Percentiles rank a stretch among this genome's conserved stretches.
Evolutionary conservation across 148 eudicot species (phyloP).

Genomic region (Rhododendron henanense): DNA sequence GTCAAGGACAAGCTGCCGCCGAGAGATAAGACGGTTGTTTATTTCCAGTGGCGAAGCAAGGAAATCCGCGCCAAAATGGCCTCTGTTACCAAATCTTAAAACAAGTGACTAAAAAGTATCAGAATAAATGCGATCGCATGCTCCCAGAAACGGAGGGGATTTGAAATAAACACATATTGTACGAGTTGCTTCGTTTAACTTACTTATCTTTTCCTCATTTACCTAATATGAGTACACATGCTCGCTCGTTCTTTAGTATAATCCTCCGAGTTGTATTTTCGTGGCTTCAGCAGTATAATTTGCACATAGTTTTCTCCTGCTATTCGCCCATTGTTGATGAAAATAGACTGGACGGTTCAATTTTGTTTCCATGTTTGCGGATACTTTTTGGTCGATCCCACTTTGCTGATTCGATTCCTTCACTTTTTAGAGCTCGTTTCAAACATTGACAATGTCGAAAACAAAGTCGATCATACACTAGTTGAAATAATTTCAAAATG

Average conservation of each 20-base stretch:
- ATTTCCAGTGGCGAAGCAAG: neutral
- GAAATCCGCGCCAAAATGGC: neutral
- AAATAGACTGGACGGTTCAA: too few relatives aligned
- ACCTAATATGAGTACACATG: too few relatives aligned
- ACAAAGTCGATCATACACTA: too few relatives aligned
- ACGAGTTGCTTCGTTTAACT: neutral
- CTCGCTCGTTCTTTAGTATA: too few relatives aligned
- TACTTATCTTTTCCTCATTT: too few relatives aligned
- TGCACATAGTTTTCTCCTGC: too few relatives aligned
- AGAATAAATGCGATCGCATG: neutral
- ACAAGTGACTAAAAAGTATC: neutral
- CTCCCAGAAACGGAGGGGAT: neutral
- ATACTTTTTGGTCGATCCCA: neutral
- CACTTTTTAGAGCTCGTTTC: neutral
- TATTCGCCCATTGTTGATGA: too few relatives aligned
- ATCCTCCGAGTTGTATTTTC: neutral
- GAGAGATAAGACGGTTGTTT: conserved; percentile 6
- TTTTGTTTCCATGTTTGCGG: neutral
- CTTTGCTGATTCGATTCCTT: neutral
- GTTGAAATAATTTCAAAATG: too few relatives aligned
- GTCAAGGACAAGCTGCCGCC: conserved; percentile 24
- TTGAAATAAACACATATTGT: neutral
- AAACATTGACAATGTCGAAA: too few relatives aligned
- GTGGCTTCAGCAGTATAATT: too few relatives aligned
- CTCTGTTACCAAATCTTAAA: neutral